Conservation (phyloP, 2,329 filamentous ascomycete species). For the Alternaria incomplexa region DNA sequence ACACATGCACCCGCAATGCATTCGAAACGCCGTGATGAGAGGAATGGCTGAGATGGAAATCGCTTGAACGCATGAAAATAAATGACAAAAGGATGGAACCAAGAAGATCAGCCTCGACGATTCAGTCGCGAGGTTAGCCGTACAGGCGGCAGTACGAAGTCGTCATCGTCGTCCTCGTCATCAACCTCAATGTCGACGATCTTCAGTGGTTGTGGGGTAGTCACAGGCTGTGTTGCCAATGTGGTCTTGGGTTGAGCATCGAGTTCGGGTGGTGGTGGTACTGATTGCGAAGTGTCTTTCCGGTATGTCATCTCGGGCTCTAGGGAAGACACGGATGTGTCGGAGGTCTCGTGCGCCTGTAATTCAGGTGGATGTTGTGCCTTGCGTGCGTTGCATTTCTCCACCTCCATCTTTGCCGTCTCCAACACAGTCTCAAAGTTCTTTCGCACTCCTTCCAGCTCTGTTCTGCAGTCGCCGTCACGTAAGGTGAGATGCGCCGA, state of each 20-base stretch:
- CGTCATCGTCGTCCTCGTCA: constrained; percentile 40
- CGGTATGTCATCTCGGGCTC: constrained; percentile 22
- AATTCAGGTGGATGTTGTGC: constrained; percentile 12
- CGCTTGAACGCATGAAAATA: constrained; percentile 39
- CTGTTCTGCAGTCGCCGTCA: constrained; percentile 80
- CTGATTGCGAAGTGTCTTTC: constrained; percentile 21
- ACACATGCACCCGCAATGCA: not conserved
- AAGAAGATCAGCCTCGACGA: constrained; percentile 12
- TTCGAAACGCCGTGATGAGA: constrained; percentile 16
- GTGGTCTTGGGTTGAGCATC: constrained; percentile 11
- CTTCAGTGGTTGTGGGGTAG: constrained; percentile 18
- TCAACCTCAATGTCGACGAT: constrained; percentile 46
- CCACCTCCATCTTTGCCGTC: constrained; percentile 57
- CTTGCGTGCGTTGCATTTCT: constrained; percentile 30
- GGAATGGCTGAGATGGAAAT: constrained; percentile 18
- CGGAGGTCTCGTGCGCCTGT: constrained; percentile 23
- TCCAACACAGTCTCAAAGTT: constrained; percentile 69
- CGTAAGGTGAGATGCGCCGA: constrained; percentile 90
- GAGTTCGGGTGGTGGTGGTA: constrained; percentile 8
- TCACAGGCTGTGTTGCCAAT: constrained; percentile 6
- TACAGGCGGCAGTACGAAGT: constrained; percentile 47
- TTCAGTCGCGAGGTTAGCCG: constrained; percentile 42
- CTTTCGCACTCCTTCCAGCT: constrained; percentile 72
- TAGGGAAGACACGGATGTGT: constrained; percentile 22
- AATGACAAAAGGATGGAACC: constrained; percentile 8